phyloP scores from a whole-genome alignment of 2,329 filamentous ascomycete genomes.

The Hypocrella siamensis region DNA sequence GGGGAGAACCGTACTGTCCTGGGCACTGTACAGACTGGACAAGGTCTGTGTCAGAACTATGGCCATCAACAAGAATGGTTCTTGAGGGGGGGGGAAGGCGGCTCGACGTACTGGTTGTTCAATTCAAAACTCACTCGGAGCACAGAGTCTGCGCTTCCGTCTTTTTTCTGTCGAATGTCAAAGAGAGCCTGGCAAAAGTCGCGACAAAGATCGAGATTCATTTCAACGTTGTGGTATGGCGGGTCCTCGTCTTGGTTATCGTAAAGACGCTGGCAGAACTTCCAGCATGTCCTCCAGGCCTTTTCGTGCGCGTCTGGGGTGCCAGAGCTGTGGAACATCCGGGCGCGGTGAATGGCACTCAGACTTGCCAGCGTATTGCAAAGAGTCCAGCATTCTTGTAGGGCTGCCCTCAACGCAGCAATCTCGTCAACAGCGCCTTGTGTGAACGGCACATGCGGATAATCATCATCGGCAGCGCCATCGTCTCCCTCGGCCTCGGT shows the following conservation, averaged over 20 bases:
- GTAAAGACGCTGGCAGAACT: conserved; percentile 78
- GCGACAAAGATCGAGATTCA: conserved; percentile 72
- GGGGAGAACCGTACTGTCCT: conserved; percentile 62
- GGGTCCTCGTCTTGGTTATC: conserved; percentile 59
- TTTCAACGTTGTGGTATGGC: conserved; percentile 48
- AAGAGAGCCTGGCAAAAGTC: conserved; percentile 89
- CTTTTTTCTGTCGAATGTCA: conserved; percentile 62
- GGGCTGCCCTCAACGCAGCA: conserved; percentile 53
- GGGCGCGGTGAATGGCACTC: conserved; percentile 67
- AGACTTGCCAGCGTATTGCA: conserved; percentile 81
- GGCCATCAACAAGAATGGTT: background rate
- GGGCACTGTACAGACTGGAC: conserved; percentile 77
- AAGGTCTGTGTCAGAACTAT: conserved; percentile 10
- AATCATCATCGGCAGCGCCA: conserved; percentile 29
- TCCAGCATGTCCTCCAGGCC: conserved; percentile 91
- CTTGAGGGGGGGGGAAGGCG: background rate
- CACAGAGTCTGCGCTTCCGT: conserved; percentile 72
- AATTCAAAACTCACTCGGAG: conserved; percentile 86
- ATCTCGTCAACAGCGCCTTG: conserved; percentile 43
- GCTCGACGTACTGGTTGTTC: conserved; percentile 59
- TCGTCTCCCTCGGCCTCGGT: conserved; percentile 36
- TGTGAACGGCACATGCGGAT: conserved; percentile 23
- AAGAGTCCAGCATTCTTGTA: conserved; percentile 83
- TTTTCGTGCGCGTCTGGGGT: conserved; percentile 67
- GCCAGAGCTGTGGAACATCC: conserved; percentile 61